Conservation (phyloP, 495 filamentous ascomycete genomes). For the Penicillium daleae region DNA sequence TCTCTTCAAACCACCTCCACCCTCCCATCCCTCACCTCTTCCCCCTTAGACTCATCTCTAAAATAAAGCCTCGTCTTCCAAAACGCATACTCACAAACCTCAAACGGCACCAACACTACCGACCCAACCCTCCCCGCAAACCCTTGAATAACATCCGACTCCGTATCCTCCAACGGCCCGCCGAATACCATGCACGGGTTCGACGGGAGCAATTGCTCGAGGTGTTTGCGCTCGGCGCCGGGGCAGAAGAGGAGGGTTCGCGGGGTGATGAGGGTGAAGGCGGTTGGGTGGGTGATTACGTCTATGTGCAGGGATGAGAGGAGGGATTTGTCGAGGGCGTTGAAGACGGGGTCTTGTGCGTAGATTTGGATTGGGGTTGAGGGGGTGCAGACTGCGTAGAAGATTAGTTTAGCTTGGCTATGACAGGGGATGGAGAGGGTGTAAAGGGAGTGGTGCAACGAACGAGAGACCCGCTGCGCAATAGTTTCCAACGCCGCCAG, state of each 20-base stretch:
- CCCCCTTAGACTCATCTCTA: neutral
- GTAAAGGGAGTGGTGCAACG: neutral
- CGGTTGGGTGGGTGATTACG: slow-evolving; percentile 60
- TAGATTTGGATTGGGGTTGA: slow-evolving; percentile 37
- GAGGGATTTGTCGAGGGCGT: slow-evolving; percentile 59
- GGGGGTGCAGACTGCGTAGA: neutral
- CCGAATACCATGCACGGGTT: slow-evolving; percentile 41
- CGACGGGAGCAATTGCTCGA: slow-evolving; percentile 35
- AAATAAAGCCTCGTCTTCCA: slow-evolving; percentile 50
- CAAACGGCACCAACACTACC: slow-evolving; percentile 38
- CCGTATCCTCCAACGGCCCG: slow-evolving; percentile 40
- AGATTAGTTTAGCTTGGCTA: neutral
- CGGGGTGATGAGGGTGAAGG: slow-evolving; percentile 55
- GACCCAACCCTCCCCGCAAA: slow-evolving; percentile 33
- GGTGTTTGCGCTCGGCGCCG: slow-evolving; percentile 46
- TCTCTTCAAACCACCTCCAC: neutral
- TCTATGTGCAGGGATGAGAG: slow-evolving; percentile 55
- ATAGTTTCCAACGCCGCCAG: slow-evolving; percentile 64
- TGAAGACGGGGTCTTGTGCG: slow-evolving; percentile 77
- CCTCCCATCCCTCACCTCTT: neutral
- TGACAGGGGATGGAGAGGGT: neutral
- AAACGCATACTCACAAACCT: slow-evolving; percentile 44
- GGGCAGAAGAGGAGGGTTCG: slow-evolving; percentile 66
- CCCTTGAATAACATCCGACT: slow-evolving; percentile 30
- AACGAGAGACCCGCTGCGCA: slow-evolving; percentile 36